These are phyloP conservation scores for Pueraria montana DNA, from an alignment of 306 rosid species.

Conservation along the genomic window DNA sequence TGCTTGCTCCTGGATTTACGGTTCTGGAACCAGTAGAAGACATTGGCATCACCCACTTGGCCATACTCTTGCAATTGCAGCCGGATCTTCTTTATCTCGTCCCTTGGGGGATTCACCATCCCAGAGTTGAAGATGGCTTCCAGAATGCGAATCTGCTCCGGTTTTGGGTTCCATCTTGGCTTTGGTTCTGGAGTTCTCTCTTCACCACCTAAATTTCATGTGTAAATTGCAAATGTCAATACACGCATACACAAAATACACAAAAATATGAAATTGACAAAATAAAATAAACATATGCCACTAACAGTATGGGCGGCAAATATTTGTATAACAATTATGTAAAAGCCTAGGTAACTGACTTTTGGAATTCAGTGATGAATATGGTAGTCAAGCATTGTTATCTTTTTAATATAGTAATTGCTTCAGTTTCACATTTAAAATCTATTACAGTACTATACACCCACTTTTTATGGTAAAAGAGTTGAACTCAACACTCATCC, in stretches of 20 bases:
- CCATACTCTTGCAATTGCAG: constrained; percentile 87
- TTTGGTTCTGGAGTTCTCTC: constrained; percentile 87
- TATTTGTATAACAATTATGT: neutral
- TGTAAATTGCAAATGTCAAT: neutral
- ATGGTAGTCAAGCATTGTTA: neutral
- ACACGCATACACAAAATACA: neutral
- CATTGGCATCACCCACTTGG: constrained; percentile 94
- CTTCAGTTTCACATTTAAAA: neutral
- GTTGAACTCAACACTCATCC: neutral
- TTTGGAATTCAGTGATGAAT: neutral
- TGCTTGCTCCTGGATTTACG: constrained; percentile 88
- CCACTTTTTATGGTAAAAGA: neutral
- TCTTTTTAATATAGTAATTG: neutral
- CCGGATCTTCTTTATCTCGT: constrained; percentile 82
- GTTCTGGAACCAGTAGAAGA: constrained; percentile 99
- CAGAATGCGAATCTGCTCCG: constrained; percentile 88
- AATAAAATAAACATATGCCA: neutral
- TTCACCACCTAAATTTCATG: constrained; percentile 46
- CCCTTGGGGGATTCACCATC: constrained; percentile 90
- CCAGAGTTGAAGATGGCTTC: constrained; percentile 94
- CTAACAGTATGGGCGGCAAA: neutral
- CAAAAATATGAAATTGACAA: neutral
- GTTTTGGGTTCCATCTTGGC: constrained; percentile 91
- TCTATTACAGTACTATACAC: neutral
- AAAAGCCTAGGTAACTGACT: neutral